A percentile compares a stretch with the other conserved stretches of the same genome.
Evolutionary conservation across 768 basidiomycete genomes (phyloP).

Genomic region (Boletus eberwhitei): DNA sequence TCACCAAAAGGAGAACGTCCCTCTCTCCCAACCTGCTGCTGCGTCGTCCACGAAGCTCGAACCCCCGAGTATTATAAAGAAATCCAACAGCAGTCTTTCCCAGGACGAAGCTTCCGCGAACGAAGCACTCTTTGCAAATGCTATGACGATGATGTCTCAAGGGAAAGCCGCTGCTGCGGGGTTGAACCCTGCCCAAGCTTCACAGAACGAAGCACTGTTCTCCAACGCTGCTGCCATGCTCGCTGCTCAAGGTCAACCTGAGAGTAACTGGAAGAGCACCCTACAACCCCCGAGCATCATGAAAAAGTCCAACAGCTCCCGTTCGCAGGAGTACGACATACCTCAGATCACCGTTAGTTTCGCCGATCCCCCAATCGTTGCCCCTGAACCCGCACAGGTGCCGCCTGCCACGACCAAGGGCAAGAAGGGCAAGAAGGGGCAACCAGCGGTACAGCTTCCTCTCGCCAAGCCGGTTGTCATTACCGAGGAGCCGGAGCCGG

Average conservation of each 20-base stretch:
- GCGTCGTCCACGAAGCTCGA: slow-evolving; percentile 19
- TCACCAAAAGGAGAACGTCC: slow-evolving; percentile 29
- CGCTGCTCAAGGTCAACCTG: slow-evolving; percentile 8
- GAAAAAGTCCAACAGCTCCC: slow-evolving; percentile 28
- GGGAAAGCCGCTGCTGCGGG: slow-evolving; percentile 2
- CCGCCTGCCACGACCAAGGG: slow-evolving; percentile 12
- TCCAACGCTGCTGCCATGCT: slow-evolving; percentile 20
- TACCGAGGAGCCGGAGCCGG: slow-evolving; percentile 14
- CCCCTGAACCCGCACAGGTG: slow-evolving; percentile 9
- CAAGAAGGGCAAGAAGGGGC: slow-evolving; percentile 28
- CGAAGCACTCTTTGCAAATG: slow-evolving; percentile 26
- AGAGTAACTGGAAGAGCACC: slow-evolving; percentile 1
- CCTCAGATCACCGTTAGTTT: slow-evolving; percentile 29
- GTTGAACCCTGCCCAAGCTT: slow-evolving; percentile 19
- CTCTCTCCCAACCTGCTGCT: slow-evolving; percentile 9
- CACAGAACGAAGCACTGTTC: slow-evolving; percentile 25
- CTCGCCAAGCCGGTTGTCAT: slow-evolving; percentile 14
- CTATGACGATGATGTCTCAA: slow-evolving; percentile 21
- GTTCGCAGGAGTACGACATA: slow-evolving; percentile 25
- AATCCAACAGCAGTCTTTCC: slow-evolving; percentile 26
- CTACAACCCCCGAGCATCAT: slow-evolving; percentile 20
- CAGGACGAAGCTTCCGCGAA: slow-evolving; percentile 24
- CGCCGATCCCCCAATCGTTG: slow-evolving; percentile 5
- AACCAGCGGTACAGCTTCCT: slow-evolving; percentile 8
- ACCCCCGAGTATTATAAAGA: slow-evolving; percentile 20